Evolutionary conservation across 2,329 filamentous ascomycete genomes (phyloP).

Genomic region (Fusarium lyarnte): DNA sequence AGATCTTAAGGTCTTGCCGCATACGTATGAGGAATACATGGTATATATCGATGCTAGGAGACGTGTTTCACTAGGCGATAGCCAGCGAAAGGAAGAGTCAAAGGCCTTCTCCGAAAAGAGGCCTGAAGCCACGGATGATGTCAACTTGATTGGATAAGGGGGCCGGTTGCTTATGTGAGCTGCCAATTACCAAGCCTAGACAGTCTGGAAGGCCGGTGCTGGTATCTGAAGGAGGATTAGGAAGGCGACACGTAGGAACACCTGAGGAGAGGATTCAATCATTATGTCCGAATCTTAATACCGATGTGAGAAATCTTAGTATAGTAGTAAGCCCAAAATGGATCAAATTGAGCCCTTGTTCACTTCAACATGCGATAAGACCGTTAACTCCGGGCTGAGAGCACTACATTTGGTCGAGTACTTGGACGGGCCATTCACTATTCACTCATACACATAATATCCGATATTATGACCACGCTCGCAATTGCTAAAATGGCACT

Average conservation of each 20-base stretch:
- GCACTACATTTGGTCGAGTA: too few species aligned
- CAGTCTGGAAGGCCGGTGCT: not conserved
- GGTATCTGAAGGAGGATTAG: not conserved
- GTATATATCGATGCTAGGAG: constrained; percentile 45
- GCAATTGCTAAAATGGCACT: not conserved
- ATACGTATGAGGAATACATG: constrained; percentile 47
- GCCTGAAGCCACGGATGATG: not conserved
- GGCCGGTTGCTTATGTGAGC: not conserved
- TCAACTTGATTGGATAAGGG: constrained; percentile 32
- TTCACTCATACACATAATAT: not conserved
- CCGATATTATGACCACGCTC: fast-evolving
- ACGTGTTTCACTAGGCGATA: constrained; percentile 40
- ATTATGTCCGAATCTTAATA: not conserved
- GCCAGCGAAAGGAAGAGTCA: constrained; percentile 29
- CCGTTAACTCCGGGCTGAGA: not conserved
- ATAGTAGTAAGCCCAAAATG: not conserved
- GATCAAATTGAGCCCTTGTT: not conserved
- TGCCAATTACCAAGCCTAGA: too few species aligned
- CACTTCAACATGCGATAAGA: not conserved
- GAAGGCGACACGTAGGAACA: not conserved
- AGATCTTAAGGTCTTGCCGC: constrained; percentile 41
- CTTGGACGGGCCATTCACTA: fast-evolving
- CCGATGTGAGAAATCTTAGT: not conserved
- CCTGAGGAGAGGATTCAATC: not conserved
- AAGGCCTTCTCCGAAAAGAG: constrained; percentile 2